Base-by-base conservation (phyloP, 768 basidiomycete species). In the Chalciporus piperatus region DNA sequence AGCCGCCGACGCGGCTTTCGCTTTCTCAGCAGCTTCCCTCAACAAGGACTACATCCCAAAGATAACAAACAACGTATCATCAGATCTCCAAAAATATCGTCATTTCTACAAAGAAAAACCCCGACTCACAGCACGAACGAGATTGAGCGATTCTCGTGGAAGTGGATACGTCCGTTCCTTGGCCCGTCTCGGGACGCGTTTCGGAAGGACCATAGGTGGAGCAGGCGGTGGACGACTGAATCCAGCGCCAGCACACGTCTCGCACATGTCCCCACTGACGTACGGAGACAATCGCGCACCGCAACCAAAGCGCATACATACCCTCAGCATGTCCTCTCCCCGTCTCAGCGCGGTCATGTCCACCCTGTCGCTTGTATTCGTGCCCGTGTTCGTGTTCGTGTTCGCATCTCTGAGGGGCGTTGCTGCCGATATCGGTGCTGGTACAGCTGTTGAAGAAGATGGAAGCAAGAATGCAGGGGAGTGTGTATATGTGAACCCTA, bases 261-360 rank as follows among this genome's bases (percentile, higher is more conserved):
- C 45, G 10, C 63, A 64, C 14, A 55, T n/a, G 19, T 48, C 44
- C 6, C 52, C 45, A 1, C 12, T n/a, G 8, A 35, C 38, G 27
- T 52, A 39, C 25, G 17, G 1, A 2, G 48, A 44, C 3, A 67
- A 11, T 2, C 46, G 50, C 0, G 39, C 45, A 5, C 59, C 56
- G 16, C 63, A 64, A 6, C 65, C 65, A 7, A 48, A 55, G 40
- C 65, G 59, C 49, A 55, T 47, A 20, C 63, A 64, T 9, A 51
- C 45, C 4, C 44, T 48, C 7, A 38, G 37, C 19, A 38, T 16
- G 13, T 14, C 9, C 12, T 7, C 30, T 12, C 30, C 30, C 4
- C 11, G 10, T 32, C 30, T 32, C 11, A 32, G 13, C 30, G 30
- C 13, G 8, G 30, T 4, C 13, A 32, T 32, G 30, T 32, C 12